Evolutionary conservation across 1,139 yeast species (phyloP).

Genomic region (Candida anutae): DNA sequence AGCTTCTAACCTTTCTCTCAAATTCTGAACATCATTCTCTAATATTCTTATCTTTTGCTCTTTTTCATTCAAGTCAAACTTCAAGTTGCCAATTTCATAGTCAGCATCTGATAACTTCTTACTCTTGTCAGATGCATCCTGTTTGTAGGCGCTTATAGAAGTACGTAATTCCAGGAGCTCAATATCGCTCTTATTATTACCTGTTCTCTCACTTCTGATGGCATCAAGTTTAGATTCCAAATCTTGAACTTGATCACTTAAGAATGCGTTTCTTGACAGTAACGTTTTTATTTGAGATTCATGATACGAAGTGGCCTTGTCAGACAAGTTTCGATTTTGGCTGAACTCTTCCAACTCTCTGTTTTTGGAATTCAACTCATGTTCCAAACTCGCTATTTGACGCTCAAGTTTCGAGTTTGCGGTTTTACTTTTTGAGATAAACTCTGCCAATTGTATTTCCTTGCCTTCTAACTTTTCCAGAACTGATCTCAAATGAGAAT

Average conservation of each 20-base stretch:
- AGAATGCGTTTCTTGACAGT: conserved; percentile 2
- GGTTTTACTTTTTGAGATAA: conserved; percentile 2
- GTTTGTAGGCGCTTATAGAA: too few relatives aligned
- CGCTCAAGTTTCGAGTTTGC: conserved; percentile 5
- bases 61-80: conserved; percentile 1
- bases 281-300: conserved; percentile 7
- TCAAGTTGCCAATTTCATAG: conserved; percentile 2
- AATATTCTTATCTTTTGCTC: conserved; percentile 2
- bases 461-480: conserved; percentile 1
- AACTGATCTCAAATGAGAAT: background rate
- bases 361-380: conserved; percentile 6
- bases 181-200: background rate
- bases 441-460: conserved; percentile 1
- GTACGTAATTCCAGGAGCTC: too few relatives aligned
- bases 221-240: conserved; percentile 2
- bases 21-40: conserved; percentile 1
- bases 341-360: conserved; percentile 7
- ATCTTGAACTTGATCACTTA: conserved; percentile 1
- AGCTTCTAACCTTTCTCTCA: conserved; percentile 1
- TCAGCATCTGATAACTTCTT: conserved; percentile 1
- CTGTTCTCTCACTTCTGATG: too few relatives aligned
- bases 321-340: conserved; percentile 3
- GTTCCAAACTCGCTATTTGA: conserved; percentile 7
- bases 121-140: too few relatives aligned
- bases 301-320: conserved; percentile 3